Evolutionary conservation across 345 rosid genomes (phyloP), one percentile per base, ranked within the genome.

Genomic region (Acer campestre): DNA sequence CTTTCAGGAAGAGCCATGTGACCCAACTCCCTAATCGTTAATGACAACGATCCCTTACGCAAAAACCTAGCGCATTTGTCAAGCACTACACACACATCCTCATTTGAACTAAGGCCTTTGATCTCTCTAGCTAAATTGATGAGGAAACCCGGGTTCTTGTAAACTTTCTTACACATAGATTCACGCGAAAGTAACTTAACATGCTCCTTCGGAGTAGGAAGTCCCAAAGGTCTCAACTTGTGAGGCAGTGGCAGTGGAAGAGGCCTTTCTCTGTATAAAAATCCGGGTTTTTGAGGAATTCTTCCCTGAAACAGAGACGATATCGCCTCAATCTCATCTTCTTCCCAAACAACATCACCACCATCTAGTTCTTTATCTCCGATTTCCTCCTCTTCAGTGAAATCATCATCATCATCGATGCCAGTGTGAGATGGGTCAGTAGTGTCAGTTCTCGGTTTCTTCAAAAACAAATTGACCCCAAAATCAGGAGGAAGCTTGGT

Each of bases 401-500:
- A 38, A 4, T 78, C 75, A 11, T 77, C 75, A 6, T 69, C 81
- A 17, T 67, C 82, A n/a, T n/a, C n/a, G 20, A 44, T 35, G 38
- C 77, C 81, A 12, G 61, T 51, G 44, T 79, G 69, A 49, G 81
- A 31, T 12, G 75, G 75, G 53, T 76, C 75, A 20, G 67, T 74
- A 20, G 63, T 31, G n/a, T 58, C 76, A 18, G 79, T 46, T 22
- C 70, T 76, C n/a, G 93, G 89, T 86, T 91, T 90, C 81, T 88
- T 86, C 68, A 87, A 84, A 87, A 93, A 92, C 80, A 95, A 78
- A 70, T 91, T 92, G 51, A 92, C 90, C 27, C 99, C 99, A 23
- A 93, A 90, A 5, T 90, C 93, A 4, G 98, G 97, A 74, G 97
- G 98, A 70, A 89, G 91, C 85, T 95, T 89, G 38, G 85, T 51